Percentiles rank a stretch among this genome's conserved stretches.
Conservation (phyloP, 441 rosid genomes). For the Adansonia grandidieri region DNA sequence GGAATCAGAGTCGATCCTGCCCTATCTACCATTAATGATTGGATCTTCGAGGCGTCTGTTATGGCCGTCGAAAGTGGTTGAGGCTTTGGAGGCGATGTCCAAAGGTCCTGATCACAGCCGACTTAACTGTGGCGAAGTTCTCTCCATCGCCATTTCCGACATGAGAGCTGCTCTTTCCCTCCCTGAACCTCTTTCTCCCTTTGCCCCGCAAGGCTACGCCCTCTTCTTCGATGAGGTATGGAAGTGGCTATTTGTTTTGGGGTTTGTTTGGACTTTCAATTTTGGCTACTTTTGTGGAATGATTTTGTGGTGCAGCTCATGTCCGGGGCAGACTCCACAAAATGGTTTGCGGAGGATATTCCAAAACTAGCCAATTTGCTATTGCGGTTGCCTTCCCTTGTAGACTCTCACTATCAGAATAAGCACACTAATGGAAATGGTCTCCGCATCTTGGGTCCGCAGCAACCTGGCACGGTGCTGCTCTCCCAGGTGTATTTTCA, state of each 20-base stretch:
- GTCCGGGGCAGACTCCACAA: constrained; percentile 48
- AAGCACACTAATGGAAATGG: constrained; percentile 49
- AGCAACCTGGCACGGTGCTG: constrained; percentile 74
- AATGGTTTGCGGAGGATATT: constrained; percentile 68
- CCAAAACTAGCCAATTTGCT: constrained; percentile 71
- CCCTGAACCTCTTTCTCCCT: constrained; percentile 48
- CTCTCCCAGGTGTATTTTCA: constrained; percentile 69
- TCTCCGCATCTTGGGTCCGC: constrained; percentile 64
- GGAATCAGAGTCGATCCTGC: constrained; percentile 54
- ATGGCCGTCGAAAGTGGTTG: constrained; percentile 70
- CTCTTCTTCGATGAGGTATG: constrained; percentile 81
- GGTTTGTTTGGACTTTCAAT: not conserved
- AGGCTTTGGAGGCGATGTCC: constrained; percentile 58
- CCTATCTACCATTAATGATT: constrained; percentile 53
- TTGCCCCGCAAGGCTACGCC: constrained; percentile 58
- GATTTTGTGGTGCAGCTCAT: constrained; percentile 50
- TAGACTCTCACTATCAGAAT: constrained; percentile 64
- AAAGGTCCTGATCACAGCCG: constrained; percentile 59
- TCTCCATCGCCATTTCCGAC: constrained; percentile 59
- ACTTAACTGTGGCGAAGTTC: constrained; percentile 63
- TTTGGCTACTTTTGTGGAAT: not conserved
- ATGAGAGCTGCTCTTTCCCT: constrained; percentile 55
- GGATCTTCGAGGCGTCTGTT: constrained; percentile 56
- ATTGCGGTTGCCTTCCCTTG: constrained; percentile 60
- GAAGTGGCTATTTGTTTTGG: not conserved